Evolutionary conservation across 2,329 filamentous ascomycete genomes (phyloP).

Genomic region (Pseudogymnoascus sp.): DNA sequence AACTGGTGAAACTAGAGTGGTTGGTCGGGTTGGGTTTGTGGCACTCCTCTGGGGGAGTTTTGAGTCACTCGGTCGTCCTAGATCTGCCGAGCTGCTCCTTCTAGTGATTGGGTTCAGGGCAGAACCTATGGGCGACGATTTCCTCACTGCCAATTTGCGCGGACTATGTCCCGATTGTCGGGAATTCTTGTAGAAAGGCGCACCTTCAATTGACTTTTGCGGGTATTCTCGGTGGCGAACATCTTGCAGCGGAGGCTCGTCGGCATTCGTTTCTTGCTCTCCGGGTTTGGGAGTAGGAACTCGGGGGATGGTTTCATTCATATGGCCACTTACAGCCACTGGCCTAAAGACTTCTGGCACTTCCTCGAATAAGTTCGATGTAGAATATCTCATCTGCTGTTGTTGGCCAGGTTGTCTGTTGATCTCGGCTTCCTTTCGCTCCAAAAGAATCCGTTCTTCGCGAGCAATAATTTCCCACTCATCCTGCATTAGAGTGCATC

Average conservation of each 20-base stretch:
- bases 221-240: background rate
- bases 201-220: background rate
- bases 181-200: background rate
- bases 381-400: slow-evolving; percentile 21
- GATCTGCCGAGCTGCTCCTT: background rate
- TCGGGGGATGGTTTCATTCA: background rate
- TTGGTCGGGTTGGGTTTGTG: background rate
- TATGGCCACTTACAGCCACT: background rate
- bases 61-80: background rate
- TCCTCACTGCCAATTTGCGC: background rate
- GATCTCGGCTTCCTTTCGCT: background rate
- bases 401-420: slow-evolving; percentile 13
- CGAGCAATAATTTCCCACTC: slow-evolving; percentile 37
- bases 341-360: background rate
- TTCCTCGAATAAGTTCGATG: slow-evolving; percentile 4
- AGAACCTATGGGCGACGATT: slow-evolving; percentile 6
- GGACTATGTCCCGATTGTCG: background rate
- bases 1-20: background rate
- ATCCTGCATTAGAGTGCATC: slow-evolving; percentile 36
- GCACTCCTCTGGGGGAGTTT: background rate
- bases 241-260: background rate
- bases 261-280: background rate
- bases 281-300: background rate
- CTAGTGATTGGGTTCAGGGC: slow-evolving; percentile 5
- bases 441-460: slow-evolving; percentile 25